Evolutionary conservation across 345 rosid genomes (phyloP).

Genomic region (Eucalyptus microcorys): DNA sequence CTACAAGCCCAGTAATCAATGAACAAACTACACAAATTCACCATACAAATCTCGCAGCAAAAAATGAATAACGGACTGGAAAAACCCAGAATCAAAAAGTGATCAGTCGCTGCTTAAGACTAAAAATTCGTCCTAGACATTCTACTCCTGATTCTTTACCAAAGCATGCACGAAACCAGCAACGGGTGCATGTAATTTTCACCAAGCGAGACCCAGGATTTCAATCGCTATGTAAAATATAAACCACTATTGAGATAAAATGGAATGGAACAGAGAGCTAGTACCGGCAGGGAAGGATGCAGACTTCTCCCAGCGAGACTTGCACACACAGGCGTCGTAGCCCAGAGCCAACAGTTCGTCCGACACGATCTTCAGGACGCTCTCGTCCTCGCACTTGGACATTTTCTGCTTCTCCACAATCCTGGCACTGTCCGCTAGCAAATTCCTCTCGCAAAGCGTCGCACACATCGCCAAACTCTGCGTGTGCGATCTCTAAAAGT

Average conservation of each 20-base stretch:
- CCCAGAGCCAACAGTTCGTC: conserved; percentile 51
- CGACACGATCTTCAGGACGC: conserved; percentile 32
- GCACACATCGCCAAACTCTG: conserved; percentile 59
- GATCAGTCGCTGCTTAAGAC: not conserved
- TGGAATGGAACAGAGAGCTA: not conserved
- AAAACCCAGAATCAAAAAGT: not conserved
- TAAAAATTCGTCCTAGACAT: not conserved
- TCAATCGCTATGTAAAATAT: not conserved
- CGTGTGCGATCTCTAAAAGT: not conserved
- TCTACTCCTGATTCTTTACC: not conserved
- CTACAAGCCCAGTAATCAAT: not conserved
- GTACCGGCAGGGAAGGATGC: conserved; percentile 67
- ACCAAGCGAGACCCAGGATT: not conserved
- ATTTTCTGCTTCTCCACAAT: conserved; percentile 62
- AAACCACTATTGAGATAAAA: not conserved
- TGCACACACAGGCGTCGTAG: conserved; percentile 73
- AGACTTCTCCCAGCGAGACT: conserved; percentile 79
- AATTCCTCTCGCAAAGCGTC: conserved; percentile 40
- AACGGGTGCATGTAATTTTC: not conserved
- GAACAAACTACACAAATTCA: not conserved
- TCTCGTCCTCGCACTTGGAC: conserved; percentile 42
- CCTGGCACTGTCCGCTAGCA: conserved; percentile 51
- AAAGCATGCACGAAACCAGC: not conserved
- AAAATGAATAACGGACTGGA: not conserved
- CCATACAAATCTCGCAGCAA: not conserved